phyloP scores from a whole-genome alignment of 2,329 filamentous ascomycete genomes.

The Davidsoniella australis region DNA sequence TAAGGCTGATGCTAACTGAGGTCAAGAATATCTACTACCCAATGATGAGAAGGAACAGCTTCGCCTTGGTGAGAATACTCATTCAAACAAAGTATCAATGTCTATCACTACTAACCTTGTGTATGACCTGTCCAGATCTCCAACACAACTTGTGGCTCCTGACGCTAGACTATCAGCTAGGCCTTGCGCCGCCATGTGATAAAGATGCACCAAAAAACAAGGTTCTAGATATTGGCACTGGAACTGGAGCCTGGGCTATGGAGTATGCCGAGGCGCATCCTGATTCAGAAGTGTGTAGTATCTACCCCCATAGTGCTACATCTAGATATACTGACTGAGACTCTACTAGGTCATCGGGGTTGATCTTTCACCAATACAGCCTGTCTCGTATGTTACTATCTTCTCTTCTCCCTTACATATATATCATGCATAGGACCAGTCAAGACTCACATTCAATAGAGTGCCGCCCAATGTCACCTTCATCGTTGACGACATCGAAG shows the following conservation, averaged over 20 bases:
- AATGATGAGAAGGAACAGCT: not conserved
- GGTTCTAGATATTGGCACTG: not conserved
- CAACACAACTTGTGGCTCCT: not conserved
- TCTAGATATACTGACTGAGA: not conserved
- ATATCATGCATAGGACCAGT: too few species aligned
- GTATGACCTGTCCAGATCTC: not conserved
- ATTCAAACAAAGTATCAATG: not conserved
- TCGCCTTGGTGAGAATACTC: not conserved
- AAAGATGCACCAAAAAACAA: not conserved
- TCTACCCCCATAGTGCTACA: too few species aligned
- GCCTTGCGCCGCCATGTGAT: not conserved
- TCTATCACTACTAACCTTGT: not conserved
- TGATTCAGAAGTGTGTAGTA: not conserved
- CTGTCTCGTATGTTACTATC: not conserved
- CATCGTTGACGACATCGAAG: not conserved
- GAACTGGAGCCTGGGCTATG: constrained; percentile 1
- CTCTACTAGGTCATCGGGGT: not conserved
- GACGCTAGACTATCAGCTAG: not conserved
- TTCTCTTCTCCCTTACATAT: too few species aligned
- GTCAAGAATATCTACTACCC: not conserved
- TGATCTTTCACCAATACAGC: constrained; percentile 1
- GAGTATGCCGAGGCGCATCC: not conserved
- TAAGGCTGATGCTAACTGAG: too few species aligned
- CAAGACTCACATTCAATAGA: not conserved
- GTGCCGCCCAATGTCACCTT: not conserved